phyloP scores from a whole-genome alignment of 768 basidiomycete species.

The Termitomyces sp. region DNA sequence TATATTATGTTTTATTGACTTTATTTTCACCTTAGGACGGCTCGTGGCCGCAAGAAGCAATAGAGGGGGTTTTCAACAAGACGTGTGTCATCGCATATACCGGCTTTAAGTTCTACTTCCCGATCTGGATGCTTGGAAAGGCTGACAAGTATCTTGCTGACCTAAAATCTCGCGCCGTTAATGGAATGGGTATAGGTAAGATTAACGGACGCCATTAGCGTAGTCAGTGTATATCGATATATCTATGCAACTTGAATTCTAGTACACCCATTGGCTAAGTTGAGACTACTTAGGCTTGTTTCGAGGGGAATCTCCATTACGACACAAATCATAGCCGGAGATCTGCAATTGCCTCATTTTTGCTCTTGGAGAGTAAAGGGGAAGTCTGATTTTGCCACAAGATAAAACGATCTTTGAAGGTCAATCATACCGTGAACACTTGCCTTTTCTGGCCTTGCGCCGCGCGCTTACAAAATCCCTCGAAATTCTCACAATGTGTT shows the following conservation, averaged over 20 bases:
- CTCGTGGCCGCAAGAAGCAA: slow-evolving; percentile 94
- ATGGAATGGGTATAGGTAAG: background rate
- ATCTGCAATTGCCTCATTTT: too few species aligned
- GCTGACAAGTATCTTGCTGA: slow-evolving; percentile 73
- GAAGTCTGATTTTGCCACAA: background rate
- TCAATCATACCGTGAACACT: background rate
- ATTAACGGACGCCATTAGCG: background rate
- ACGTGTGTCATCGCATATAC: slow-evolving; percentile 82
- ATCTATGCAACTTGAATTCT: background rate
- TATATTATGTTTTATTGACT: background rate
- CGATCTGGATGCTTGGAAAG: slow-evolving; percentile 93
- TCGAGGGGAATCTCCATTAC: background rate
- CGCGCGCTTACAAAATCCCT: too few species aligned
- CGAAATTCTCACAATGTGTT: too few species aligned
- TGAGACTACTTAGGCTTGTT: too few species aligned
- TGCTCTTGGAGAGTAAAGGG: too few species aligned
- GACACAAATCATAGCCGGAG: background rate
- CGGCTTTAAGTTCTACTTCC: slow-evolving; percentile 95
- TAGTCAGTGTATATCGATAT: background rate
- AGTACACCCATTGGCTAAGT: too few species aligned
- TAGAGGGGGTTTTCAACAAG: slow-evolving; percentile 91
- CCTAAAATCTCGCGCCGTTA: slow-evolving; percentile 22
- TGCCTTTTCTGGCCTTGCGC: slow-evolving; percentile 9
- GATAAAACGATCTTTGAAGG: background rate
- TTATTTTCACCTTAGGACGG: slow-evolving; percentile 59